phyloP scores from a whole-genome alignment of 768 basidiomycete genomes.

The Tylopilus cervinicoccineus region DNA sequence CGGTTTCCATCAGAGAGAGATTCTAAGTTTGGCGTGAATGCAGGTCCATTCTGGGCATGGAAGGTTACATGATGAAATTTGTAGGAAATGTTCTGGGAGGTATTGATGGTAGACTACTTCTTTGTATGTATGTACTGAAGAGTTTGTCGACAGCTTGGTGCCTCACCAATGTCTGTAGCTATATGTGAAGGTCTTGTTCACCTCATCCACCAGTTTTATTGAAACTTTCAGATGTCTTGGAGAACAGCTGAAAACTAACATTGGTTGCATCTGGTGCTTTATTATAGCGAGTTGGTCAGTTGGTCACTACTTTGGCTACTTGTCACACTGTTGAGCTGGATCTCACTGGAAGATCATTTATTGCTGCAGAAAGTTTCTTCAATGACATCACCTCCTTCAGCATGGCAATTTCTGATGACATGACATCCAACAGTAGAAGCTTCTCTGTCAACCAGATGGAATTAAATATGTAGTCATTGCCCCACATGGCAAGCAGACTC shows the following conservation, averaged over 20 bases:
- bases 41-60: conserved; percentile 44
- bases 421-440: conserved; percentile 71
- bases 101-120: no score
- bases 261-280: conserved; percentile 75
- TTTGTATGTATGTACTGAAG: no score
- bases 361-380: conserved; percentile 79
- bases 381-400: conserved; percentile 67
- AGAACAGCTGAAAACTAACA: conserved; percentile 54
- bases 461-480: conserved; percentile 66
- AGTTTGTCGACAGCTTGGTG: conserved; percentile 56
- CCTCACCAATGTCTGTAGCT: conserved; percentile 58
- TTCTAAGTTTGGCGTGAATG: not conserved
- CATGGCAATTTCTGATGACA: conserved; percentile 64
- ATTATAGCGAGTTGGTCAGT: conserved; percentile 64
- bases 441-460: conserved; percentile 77
- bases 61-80: conserved; percentile 31
- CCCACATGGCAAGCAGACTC: conserved; percentile 59
- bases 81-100: not conserved
- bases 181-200: conserved; percentile 67
- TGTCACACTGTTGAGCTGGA: conserved; percentile 68
- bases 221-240: conserved; percentile 66
- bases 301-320: conserved; percentile 61
- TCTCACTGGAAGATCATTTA: conserved; percentile 60
- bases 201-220: conserved; percentile 64
- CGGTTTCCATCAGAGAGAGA: not conserved